Base-by-base conservation (phyloP, 192 early-diverging fungal genomes). In the Coemansia sp. region DNA sequence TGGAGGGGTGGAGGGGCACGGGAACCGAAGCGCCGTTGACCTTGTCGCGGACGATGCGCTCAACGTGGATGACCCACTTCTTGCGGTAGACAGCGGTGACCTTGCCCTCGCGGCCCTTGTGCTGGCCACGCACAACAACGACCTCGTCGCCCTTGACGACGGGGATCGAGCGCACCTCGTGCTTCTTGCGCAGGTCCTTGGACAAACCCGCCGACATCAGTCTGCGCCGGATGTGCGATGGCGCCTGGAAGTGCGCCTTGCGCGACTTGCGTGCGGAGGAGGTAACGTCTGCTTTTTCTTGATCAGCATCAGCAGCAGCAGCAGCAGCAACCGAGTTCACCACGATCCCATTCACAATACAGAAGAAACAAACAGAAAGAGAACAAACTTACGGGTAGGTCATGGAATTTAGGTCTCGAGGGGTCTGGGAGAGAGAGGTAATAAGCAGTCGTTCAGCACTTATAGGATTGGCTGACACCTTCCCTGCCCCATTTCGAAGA, bases 1-100 rank as follows among this genome's bases (percentile, higher is more conserved):
- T 99, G 85, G 96, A 98, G 69, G 98, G 96, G 89, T 97, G 93
- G 85, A 99, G 89, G 71, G 93, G 93, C 84, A 98, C 87, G 65
- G 88, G 90, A 54, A 94, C 93, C 69, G 91, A 88, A 68, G 89
- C 89, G 77, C 95, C 95, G 88, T 98, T 99, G 79, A 90, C 89
- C 93, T 99, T 99, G 86, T 99, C 96, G 82, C 89, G 92, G 79
- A 84, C 90, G 70, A 99, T 84, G 74, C 96, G 95, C 85, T 99
- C 96, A 60, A 99, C 90, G 88, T 98, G 92, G 85, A 99, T 99
- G 65, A 96, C 91, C 90, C 90, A 99, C 91, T 96, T 98, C 87
- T 95, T 93, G 84, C 98, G 94, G 95, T 98, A 98, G 75, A 97
- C 95, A 67, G 90, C 87, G 69, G 87, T 82, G 66, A 99, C 94